Conservation (phyloP, 192 early-diverging fungal species). For the Coemansia sp. region DNA sequence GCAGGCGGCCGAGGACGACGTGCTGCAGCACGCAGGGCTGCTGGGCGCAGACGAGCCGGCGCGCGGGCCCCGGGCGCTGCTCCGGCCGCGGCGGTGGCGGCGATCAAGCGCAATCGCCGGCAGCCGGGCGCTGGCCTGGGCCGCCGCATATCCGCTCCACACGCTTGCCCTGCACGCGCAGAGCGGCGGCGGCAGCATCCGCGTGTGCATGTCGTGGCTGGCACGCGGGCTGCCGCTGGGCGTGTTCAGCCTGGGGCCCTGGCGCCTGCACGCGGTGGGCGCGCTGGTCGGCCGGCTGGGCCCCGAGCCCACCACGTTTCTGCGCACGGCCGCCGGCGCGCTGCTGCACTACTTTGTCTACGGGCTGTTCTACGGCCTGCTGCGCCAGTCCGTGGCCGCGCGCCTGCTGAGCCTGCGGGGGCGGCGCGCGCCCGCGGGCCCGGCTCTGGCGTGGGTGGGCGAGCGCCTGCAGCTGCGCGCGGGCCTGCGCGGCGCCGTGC, state of each 20-base stretch:
- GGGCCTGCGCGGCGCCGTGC: slow-evolving; percentile 19
- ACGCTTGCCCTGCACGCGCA: slow-evolving; percentile 22
- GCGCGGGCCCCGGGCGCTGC: neutral
- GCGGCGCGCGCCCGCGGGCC: neutral
- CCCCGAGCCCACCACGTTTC: neutral
- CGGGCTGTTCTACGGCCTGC: slow-evolving; percentile 23
- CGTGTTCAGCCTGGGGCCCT: slow-evolving; percentile 14
- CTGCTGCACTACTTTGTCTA: slow-evolving; percentile 20
- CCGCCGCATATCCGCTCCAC: slow-evolving; percentile 23
- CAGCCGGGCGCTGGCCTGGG: neutral
- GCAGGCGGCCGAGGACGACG: slow-evolving; percentile 9
- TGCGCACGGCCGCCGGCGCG: neutral
- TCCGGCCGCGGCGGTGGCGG: slow-evolving; percentile 11
- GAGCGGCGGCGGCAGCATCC: too few species aligned
- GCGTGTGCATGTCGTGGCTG: neutral
- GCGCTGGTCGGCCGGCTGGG: neutral
- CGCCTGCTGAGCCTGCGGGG: slow-evolving; percentile 5
- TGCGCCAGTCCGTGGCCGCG: slow-evolving; percentile 23
- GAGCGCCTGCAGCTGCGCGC: slow-evolving; percentile 7
- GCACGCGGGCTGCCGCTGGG: slow-evolving; percentile 12
- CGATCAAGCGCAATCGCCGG: slow-evolving; percentile 7
- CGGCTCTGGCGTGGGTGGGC: slow-evolving; percentile 15
- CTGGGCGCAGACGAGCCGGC: neutral
- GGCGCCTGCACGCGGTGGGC: slow-evolving; percentile 9
- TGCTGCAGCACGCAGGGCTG: slow-evolving; percentile 12